Evolutionary conservation across 305 asterid genomes (phyloP).

Genomic region (Solanum hybrid): DNA sequence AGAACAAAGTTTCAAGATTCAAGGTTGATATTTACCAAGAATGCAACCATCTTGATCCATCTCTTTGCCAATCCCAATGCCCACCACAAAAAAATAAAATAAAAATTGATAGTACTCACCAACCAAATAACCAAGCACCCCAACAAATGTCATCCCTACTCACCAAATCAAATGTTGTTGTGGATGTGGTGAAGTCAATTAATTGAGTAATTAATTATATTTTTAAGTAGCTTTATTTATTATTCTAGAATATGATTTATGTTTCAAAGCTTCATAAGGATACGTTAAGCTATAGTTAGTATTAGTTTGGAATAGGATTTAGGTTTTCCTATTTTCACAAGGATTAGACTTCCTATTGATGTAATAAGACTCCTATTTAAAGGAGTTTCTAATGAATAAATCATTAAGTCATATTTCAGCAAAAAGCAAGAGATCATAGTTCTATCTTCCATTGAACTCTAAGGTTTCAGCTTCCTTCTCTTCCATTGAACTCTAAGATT

Average conservation of each 20-base stretch:
- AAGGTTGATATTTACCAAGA: background rate
- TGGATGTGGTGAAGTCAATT: background rate
- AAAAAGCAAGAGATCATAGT: background rate
- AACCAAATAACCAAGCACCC: background rate
- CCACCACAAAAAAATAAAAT: background rate
- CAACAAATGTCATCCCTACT: background rate
- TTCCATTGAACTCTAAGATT: background rate
- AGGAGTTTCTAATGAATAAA: background rate
- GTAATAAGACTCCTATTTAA: background rate
- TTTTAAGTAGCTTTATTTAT: background rate
- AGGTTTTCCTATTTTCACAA: background rate
- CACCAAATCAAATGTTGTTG: background rate
- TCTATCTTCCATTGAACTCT: background rate
- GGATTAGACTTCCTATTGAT: background rate
- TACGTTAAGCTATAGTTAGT: background rate
- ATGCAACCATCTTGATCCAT: background rate
- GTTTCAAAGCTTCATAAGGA: background rate
- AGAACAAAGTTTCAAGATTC: background rate
- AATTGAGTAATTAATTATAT: background rate
- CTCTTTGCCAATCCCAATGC: background rate
- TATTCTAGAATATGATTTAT: background rate
- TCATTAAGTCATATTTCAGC: background rate
- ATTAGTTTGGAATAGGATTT: background rate
- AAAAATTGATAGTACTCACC: background rate
- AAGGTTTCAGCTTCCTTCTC: background rate